These are phyloP conservation scores for Lepidium africanum DNA, from an alignment of 345 rosid species.

Conservation along the genomic window DNA sequence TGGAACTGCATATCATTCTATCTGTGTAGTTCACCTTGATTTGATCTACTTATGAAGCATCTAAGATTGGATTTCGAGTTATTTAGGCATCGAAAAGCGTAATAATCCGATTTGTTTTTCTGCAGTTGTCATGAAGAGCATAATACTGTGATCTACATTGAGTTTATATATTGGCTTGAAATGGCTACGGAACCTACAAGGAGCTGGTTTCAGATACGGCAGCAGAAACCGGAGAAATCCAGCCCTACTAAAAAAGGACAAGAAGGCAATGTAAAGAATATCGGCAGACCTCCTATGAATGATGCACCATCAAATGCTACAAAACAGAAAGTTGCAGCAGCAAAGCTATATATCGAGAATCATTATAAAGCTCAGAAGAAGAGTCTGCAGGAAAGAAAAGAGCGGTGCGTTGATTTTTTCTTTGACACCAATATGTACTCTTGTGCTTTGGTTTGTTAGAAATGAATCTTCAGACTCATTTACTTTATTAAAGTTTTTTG, in stretches of 20 bases:
- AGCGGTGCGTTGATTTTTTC: constrained; percentile 24
- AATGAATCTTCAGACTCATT: not conserved
- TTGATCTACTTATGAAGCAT: not conserved
- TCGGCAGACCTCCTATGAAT: constrained; percentile 31
- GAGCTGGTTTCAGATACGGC: constrained; percentile 43
- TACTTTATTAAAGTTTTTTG: not conserved
- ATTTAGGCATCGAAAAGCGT: not conserved
- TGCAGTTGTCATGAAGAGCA: constrained; percentile 3
- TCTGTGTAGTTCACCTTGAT: not conserved
- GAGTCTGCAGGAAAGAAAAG: constrained; percentile 41
- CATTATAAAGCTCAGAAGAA: constrained; percentile 41
- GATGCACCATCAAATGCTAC: constrained; percentile 41
- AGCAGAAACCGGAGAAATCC: constrained; percentile 26
- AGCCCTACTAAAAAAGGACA: constrained; percentile 32
- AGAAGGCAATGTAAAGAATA: constrained; percentile 24
- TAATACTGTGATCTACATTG: not conserved
- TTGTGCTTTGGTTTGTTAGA: not conserved
- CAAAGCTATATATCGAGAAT: constrained; percentile 39
- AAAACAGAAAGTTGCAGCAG: constrained; percentile 39
- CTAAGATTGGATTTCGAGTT: not conserved
- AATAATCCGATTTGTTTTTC: not conserved
- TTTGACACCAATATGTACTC: not conserved
- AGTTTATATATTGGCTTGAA: constrained; percentile 4
- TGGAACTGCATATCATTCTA: not conserved
- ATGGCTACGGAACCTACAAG: constrained; percentile 40